Conservation (phyloP, 768 basidiomycete species). For the Leucosporidium creatinivorum region DNA sequence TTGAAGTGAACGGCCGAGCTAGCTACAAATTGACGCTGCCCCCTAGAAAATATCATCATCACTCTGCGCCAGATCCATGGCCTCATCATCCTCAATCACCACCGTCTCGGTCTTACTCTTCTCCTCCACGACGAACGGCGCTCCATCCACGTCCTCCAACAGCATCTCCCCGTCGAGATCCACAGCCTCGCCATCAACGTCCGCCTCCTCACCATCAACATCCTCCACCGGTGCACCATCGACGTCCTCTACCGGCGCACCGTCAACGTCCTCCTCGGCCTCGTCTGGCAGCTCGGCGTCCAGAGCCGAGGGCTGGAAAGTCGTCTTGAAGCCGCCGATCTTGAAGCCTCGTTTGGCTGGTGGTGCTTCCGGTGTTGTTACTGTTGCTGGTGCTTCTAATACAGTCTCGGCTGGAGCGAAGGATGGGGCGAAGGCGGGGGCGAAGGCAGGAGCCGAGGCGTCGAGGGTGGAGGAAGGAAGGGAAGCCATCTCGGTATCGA, state of each 20-base stretch:
- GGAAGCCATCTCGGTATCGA: neutral
- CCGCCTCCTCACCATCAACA: constrained; percentile 33
- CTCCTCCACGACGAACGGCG: too few relatives aligned
- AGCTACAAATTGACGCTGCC: neutral
- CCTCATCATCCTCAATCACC: constrained; percentile 31
- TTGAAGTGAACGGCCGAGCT: neutral
- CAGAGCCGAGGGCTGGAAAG: constrained; percentile 1
- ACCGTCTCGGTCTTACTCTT: neutral
- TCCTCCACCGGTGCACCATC: constrained; percentile 12
- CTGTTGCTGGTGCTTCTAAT: too few relatives aligned
- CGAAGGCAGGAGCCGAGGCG: neutral
- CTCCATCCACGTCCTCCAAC: constrained; percentile 9
- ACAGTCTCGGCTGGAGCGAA: neutral
- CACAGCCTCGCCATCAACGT: constrained; percentile 34
- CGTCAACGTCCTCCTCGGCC: constrained; percentile 30
- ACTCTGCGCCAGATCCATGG: neutral
- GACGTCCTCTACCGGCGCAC: neutral
- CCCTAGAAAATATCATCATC: neutral
- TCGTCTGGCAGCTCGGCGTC: constrained; percentile 36
- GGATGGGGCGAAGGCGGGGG: neutral
- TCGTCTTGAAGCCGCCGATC: neutral
- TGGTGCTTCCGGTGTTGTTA: neutral
- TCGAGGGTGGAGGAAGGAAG: too few relatives aligned
- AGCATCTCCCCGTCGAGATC: constrained; percentile 39
- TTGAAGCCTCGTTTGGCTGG: constrained; percentile 1